Evolutionary conservation across 257 asterid species (phyloP), one percentile per base, ranked within the genome.

Genomic region (Coffea eugenioides): DNA sequence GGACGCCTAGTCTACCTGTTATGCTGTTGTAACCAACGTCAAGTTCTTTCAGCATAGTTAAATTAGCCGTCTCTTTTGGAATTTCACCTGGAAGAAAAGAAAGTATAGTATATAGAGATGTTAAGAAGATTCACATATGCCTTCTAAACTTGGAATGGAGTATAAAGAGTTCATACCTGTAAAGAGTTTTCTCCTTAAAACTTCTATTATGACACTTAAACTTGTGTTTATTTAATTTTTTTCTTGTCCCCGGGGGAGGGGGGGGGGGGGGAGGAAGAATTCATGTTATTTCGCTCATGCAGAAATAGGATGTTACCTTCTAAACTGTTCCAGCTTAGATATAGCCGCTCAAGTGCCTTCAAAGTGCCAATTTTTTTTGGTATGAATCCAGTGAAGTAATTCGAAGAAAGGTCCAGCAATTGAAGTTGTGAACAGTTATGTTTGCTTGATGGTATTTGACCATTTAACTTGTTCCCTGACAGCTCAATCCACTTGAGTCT

Each of bases 301-400:
- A 39, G 43, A 39, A 39, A 39, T 39, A 39, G 43, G 43, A 2
- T 39, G 43, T 39, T 4, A 39, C 79, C 79, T 57, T 21, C 59
- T 31, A 75, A 59, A 36, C n/a, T 1, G 16, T 23, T 75, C 3
- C 0, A 2, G n/a, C 49, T 57, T 10, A 84, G 82, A 71, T 66
- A 18, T 2, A 85, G 25, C 69, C 4, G n/a, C 76, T 74, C 61
- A 69, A 85, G 81, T 70, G 20, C 73, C 74, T 73, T 77, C 46
- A 85, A 69, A 51, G 65, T 73, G 39, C 85, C 67, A 64, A 85
- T 78, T 10, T 21, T 70, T 36, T 23, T 56, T 3, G 87, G 87
- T 43, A 87, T 18, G 27, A 31, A 65, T 79, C 83, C 89, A n/a
- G 25, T 13, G 68, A 87, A 69, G 68, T n/a, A 18, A 73, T 85